Conservation (phyloP, 257 asterid genomes). For the Rauvolfia tetraphylla region DNA sequence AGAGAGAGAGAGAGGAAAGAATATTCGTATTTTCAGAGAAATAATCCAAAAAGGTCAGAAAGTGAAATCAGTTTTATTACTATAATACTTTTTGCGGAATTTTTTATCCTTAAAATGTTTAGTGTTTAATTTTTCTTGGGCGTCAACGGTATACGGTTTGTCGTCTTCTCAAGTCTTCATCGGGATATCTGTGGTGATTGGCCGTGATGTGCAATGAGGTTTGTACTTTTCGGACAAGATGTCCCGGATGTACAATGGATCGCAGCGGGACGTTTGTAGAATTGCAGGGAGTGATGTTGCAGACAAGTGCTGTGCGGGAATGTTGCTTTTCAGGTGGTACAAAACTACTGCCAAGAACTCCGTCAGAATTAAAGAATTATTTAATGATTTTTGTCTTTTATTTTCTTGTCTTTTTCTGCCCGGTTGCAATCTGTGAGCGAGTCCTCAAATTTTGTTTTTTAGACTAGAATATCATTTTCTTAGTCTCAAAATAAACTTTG, state of each 20-base stretch:
- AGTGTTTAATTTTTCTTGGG: not conserved
- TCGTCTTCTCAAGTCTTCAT: not conserved
- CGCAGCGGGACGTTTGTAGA: not conserved
- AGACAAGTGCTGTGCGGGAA: not conserved
- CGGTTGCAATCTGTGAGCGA: too few relatives aligned
- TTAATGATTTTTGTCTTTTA: too few relatives aligned
- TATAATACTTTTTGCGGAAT: not conserved
- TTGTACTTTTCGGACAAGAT: not conserved
- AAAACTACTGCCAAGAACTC: not conserved
- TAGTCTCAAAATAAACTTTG: too few relatives aligned
- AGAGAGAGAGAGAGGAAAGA: conserved; percentile 22
- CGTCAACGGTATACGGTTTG: not conserved
- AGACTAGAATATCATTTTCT: too few relatives aligned
- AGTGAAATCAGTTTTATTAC: not conserved
- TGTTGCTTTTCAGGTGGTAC: not conserved
- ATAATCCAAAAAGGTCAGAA: conserved; percentile 17
- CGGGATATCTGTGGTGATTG: not conserved
- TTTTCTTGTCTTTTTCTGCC: too few relatives aligned
- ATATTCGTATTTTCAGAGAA: conserved; percentile 37
- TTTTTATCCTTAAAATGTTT: not conserved
- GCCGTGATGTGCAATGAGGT: not conserved
- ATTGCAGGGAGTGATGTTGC: not conserved
- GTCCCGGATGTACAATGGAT: not conserved
- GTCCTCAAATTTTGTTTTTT: too few relatives aligned
- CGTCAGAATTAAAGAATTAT: not conserved